Evolutionary conservation across 441 rosid species (phyloP), one percentile per base, ranked within the genome.

Genomic region (Pelargonium fulgidum): DNA sequence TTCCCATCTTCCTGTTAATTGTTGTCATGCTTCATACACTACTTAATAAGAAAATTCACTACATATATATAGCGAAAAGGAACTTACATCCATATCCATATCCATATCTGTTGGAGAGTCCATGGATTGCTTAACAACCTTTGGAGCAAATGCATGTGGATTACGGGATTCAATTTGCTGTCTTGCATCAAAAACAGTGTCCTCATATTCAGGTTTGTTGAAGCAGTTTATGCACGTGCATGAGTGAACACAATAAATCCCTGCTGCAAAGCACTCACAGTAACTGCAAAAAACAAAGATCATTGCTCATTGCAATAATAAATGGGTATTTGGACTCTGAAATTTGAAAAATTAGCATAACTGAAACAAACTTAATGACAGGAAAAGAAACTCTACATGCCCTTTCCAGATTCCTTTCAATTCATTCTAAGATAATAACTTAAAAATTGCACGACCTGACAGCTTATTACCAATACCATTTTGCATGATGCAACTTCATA

Each of bases 211-310:
- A 52, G 85, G 90, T 75, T 80, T 84, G 56, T 89, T 89, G 42
- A 78, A 78, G 80, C 92, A 89, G 17, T 82, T 84, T 72, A 73
- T 85, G 77, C 92, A 89, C 13, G 87, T 68, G 81, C 91, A 87
- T 61, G 85, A 68, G 16, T 78, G 89, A 24, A 74, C 79, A 73
- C 89, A 87, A 65, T 82, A 89, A 68, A 82, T 74, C 65, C 90
- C 87, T 1, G 88, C 85, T 54, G 87, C 88, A 77, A 89, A 86
- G 77, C 91, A 89, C 77, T 86, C 95, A 67, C 90, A 89, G 47
- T 85, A 89, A 62, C 94, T 89, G 87, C 67, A n/a, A 66, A n/a
- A 66, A 67, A 74, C 6, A 22, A 61, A 61, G 29, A 61, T 22
- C 39, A 22, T 19, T 19, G 42, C 39, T 24, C 12, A 62, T 11